Conservation (phyloP, 1,284 basidiomycete species). For the Microbotryum violaceum region DNA sequence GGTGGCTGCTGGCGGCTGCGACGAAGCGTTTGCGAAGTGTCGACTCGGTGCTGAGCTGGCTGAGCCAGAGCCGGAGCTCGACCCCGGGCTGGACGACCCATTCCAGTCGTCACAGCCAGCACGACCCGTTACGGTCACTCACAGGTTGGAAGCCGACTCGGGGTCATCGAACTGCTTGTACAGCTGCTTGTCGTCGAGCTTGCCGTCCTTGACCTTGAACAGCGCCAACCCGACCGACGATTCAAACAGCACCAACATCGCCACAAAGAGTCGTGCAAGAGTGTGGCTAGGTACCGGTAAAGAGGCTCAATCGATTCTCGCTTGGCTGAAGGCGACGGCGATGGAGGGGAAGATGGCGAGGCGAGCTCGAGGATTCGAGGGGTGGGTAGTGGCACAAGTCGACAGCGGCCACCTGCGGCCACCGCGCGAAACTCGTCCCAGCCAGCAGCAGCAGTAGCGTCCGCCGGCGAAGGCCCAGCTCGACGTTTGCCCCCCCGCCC, state of each 20-base stretch:
- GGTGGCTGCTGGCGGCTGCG: no score
- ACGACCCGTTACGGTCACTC: background rate
- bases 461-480: no score
- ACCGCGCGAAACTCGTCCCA: no score
- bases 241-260: slow-evolving; percentile 48
- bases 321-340: no score
- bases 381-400: no score
- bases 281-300: background rate
- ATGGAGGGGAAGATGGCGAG: no score
- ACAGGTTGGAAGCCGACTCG: slow-evolving; percentile 81
- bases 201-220: slow-evolving; percentile 89
- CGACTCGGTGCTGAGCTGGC: no score
- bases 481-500: no score
- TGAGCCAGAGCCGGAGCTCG: background rate
- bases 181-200: slow-evolving; percentile 75
- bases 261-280: slow-evolving; percentile 2
- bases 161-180: slow-evolving; percentile 89
- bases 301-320: background rate
- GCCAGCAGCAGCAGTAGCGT: no score
- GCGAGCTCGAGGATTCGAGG: no score
- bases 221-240: slow-evolving; percentile 87
- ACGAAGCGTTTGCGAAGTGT: no score
- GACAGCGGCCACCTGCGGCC: no score
- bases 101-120: background rate
- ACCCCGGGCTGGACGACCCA: background rate